phyloP scores from a whole-genome alignment of 441 rosid genomes.

The Pelargonium exstipulatum region DNA sequence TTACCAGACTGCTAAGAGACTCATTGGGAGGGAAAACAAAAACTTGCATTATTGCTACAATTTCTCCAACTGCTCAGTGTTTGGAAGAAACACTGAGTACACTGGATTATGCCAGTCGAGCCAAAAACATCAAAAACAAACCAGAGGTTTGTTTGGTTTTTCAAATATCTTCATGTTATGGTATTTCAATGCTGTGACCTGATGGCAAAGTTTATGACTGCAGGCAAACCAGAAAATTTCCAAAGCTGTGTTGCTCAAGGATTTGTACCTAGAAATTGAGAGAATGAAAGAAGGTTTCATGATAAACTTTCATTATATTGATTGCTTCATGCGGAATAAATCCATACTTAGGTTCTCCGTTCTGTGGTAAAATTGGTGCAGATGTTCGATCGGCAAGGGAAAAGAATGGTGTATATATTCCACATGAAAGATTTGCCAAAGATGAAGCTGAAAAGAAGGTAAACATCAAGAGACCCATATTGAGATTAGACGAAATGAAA shows the following conservation, averaged over 20 bases:
- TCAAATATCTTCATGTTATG: slow-evolving; percentile 14
- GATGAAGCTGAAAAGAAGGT: slow-evolving; percentile 96
- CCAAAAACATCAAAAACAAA: slow-evolving; percentile 84
- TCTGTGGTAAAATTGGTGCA: slow-evolving; percentile 29
- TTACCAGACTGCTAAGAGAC: slow-evolving; percentile 87
- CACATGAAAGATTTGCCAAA: slow-evolving; percentile 68
- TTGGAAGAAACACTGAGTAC: slow-evolving; percentile 92
- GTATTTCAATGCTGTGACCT: slow-evolving; percentile 14
- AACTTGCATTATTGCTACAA: slow-evolving; percentile 91
- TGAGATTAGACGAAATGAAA: neutral
- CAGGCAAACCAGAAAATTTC: slow-evolving; percentile 95
- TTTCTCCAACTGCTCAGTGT: slow-evolving; percentile 78
- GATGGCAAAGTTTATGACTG: slow-evolving; percentile 19
- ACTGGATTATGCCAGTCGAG: slow-evolving; percentile 86
- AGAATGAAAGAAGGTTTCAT: slow-evolving; percentile 79
- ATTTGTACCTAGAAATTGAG: slow-evolving; percentile 79
- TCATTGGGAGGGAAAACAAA: slow-evolving; percentile 94
- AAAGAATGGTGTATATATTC: slow-evolving; percentile 71
- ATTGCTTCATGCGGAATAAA: neutral
- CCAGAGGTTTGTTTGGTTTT: slow-evolving; percentile 64
- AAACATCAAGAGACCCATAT: neutral
- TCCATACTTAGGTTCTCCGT: slow-evolving; percentile 14
- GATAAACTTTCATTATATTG: slow-evolving; percentile 15
- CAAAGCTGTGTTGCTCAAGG: slow-evolving; percentile 76
- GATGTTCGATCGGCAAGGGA: slow-evolving; percentile 92